These are phyloP conservation scores for Colletotrichum eleusines DNA, from an alignment of 2,329 filamentous ascomycete genomes.

Conservation along the genomic window DNA sequence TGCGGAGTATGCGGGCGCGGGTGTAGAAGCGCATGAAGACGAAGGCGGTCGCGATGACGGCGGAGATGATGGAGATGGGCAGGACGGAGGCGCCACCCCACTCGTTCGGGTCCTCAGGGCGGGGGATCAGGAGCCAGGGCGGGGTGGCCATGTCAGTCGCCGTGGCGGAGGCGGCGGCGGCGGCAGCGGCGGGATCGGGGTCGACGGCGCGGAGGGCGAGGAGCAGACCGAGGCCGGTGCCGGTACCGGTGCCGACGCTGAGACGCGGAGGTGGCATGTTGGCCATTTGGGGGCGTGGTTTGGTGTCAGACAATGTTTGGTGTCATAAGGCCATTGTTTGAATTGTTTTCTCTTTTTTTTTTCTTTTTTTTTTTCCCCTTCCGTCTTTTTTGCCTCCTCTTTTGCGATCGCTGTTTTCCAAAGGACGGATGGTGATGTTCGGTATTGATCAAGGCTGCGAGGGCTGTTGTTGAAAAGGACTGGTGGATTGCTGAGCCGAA, in stretches of 20 bases:
- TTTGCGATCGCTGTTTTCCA: background rate
- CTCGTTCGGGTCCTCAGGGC: conserved; percentile 33
- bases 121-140: conserved; percentile 10
- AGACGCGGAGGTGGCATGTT: conserved; percentile 27
- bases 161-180: background rate
- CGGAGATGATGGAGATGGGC: conserved; percentile 41
- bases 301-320: background rate
- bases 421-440: background rate
- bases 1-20: conserved; percentile 49
- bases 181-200: conserved; percentile 3
- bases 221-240: background rate
- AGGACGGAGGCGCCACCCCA: conserved; percentile 40
- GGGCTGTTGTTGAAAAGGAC: background rate
- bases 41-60: conserved; percentile 47
- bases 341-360: background rate
- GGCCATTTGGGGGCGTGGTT: background rate
- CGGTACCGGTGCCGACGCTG: background rate
- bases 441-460: background rate
- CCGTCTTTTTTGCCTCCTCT: background rate
- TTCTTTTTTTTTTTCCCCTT: too few relatives aligned
- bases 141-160: conserved; percentile 14
- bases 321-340: conserved; percentile 24
- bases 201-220: conserved; percentile 17
- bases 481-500: background rate
- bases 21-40: conserved; percentile 51